A percentile compares a stretch with the other conserved stretches of the same genome.
phyloP scores from a whole-genome alignment of 768 basidiomycete species.

The Lactarius evosmus region DNA sequence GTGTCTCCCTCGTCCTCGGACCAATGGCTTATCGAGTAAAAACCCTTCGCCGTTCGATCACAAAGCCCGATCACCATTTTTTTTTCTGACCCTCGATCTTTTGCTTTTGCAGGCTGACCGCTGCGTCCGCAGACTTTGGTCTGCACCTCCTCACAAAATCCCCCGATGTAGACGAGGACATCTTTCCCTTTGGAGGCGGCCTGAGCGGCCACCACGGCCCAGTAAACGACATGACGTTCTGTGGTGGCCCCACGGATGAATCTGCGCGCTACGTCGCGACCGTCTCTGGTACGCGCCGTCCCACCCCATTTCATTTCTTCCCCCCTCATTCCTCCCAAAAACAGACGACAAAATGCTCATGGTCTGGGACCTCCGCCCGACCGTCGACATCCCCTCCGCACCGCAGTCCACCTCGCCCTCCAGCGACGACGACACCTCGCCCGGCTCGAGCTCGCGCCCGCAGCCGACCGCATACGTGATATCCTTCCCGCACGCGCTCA shows the following conservation, averaged over 20 bases:
- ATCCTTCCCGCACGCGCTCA: constrained; percentile 68
- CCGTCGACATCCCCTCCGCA: constrained; percentile 44
- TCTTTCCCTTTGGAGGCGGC: constrained; percentile 75
- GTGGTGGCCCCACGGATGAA: constrained; percentile 69
- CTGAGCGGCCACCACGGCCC: constrained; percentile 77
- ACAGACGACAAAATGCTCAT: constrained; percentile 80
- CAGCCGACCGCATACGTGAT: constrained; percentile 80
- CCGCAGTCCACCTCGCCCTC: constrained; percentile 36
- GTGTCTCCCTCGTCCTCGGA: constrained; percentile 63
- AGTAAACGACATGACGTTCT: constrained; percentile 76
- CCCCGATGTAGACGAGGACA: constrained; percentile 44
- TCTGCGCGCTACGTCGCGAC: constrained; percentile 73
- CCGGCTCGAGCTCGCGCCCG: constrained; percentile 41
- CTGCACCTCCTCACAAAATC: constrained; percentile 67
- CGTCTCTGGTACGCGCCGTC: constrained; percentile 56
- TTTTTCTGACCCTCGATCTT: constrained; percentile 10
- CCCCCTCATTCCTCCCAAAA: constrained; percentile 7
- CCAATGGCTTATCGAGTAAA: constrained; percentile 70
- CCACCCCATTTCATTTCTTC: constrained; percentile 5
- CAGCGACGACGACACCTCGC: constrained; percentile 30
- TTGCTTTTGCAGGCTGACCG: constrained; percentile 51
- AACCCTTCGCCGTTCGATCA: constrained; percentile 11
- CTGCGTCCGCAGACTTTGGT: constrained; percentile 65
- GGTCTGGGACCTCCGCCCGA: constrained; percentile 81
- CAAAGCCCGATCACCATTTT: constrained; percentile 11